Conservation (phyloP, 345 rosid species). For the Aurinia saxatilis region DNA sequence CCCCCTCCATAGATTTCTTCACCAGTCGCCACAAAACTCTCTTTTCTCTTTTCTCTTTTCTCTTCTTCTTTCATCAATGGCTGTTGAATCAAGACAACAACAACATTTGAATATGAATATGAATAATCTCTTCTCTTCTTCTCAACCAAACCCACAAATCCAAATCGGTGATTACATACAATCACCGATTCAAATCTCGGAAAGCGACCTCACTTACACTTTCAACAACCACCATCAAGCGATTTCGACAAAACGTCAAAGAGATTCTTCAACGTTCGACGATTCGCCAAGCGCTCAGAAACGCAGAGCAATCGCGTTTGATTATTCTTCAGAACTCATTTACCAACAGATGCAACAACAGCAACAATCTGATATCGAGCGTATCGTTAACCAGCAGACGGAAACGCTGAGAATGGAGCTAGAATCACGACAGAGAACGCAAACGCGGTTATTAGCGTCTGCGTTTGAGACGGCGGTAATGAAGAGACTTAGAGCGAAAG, state of each 20-base stretch:
- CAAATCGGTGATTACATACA: constrained; percentile 29
- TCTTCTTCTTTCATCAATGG: constrained; percentile 36
- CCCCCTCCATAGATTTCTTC: constrained; percentile 18
- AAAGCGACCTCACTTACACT: constrained; percentile 47
- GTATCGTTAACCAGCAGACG: constrained; percentile 43
- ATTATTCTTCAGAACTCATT: constrained; percentile 16
- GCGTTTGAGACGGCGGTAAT: constrained; percentile 38
- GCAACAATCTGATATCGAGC: constrained; percentile 52
- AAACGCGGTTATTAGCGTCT: constrained; percentile 39
- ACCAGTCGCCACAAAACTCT: constrained; percentile 15
- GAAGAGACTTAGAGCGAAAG: constrained; percentile 52
- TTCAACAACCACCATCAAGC: neutral
- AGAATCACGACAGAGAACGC: constrained; percentile 53
- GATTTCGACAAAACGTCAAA: constrained; percentile 38
- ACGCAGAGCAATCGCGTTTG: constrained; percentile 23
- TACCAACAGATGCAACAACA: constrained; percentile 39
- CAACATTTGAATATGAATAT: constrained; percentile 9
- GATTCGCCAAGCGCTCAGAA: constrained; percentile 30
- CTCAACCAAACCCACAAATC: constrained; percentile 31
- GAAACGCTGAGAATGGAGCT: constrained; percentile 54
- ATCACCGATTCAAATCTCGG: constrained; percentile 31
- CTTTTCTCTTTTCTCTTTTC: constrained; percentile 11
- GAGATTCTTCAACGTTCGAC: constrained; percentile 38
- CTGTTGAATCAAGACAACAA: constrained; percentile 44
- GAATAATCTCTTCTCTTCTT: constrained; percentile 32